Percentiles rank a stretch among this genome's conserved stretches.
phyloP scores from a whole-genome alignment of 495 filamentous ascomycete species.

The Tuber indicum region DNA sequence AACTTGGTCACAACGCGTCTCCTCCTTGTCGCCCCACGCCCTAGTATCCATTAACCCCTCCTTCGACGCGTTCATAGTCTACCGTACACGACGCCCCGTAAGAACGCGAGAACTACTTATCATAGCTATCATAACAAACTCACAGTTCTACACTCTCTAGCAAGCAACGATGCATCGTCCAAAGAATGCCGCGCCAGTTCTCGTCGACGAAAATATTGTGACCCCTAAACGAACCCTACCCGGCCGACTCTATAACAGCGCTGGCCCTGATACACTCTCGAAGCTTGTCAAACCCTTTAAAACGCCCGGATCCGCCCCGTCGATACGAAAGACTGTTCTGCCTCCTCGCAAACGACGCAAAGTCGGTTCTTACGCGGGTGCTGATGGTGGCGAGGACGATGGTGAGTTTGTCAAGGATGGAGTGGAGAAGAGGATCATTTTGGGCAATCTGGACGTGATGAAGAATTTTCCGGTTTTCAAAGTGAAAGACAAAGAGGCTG shows the following conservation, averaged over 20 bases:
- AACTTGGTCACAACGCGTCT: not conserved
- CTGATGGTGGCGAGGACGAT: conserved; percentile 69
- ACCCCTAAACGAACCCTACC: conserved; percentile 28
- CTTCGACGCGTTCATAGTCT: not conserved
- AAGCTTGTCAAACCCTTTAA: conserved; percentile 81
- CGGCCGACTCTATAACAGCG: conserved; percentile 27
- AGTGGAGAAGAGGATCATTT: conserved; percentile 27
- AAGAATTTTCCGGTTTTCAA: conserved; percentile 77
- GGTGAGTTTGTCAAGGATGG: conserved; percentile 76
- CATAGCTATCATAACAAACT: not conserved
- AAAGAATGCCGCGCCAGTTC: conserved; percentile 15
- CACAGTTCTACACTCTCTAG: not conserved
- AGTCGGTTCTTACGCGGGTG: conserved; percentile 72
- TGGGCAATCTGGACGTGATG: conserved; percentile 83
- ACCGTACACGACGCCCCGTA: not conserved
- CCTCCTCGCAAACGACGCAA: conserved; percentile 81
- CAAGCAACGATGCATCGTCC: conserved; percentile 17
- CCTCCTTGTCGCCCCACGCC: not conserved
- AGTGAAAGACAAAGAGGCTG: conserved; percentile 73
- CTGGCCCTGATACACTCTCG: conserved; percentile 53
- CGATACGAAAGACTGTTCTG: conserved; percentile 65
- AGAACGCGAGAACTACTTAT: not conserved
- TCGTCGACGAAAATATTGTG: conserved; percentile 31
- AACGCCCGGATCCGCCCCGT: conserved; percentile 76
- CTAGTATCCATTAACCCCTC: not conserved